These are phyloP conservation scores for Rhododendron vialii DNA, from an alignment of 148 eudicot species.

Conservation along the genomic window DNA sequence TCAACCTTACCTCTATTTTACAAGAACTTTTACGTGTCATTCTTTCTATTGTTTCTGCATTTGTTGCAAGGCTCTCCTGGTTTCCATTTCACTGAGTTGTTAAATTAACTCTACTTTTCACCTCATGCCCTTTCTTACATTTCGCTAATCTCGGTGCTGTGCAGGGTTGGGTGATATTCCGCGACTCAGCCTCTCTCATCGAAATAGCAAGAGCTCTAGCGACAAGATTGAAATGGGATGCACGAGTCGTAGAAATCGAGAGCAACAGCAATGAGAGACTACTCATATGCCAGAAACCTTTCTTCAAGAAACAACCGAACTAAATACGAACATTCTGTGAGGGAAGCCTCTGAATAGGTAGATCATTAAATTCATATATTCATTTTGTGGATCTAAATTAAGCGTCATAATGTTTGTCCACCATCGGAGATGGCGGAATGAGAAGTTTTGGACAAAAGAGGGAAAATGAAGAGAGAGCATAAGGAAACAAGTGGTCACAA, in stretches of 20 bases:
- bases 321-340: constrained; percentile 12
- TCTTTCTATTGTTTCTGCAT: neutral
- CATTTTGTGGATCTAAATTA: constrained; percentile 14
- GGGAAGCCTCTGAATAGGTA: neutral
- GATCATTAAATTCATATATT: constrained; percentile 31
- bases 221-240: constrained; percentile 85
- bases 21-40: neutral
- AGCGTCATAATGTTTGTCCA: constrained; percentile 19
- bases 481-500: constrained; percentile 13
- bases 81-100: neutral
- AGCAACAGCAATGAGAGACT: constrained; percentile 75
- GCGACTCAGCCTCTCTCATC: constrained; percentile 57
- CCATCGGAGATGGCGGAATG: constrained; percentile 5
- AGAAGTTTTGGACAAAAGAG: constrained; percentile 31
- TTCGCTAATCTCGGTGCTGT: constrained; percentile 16
- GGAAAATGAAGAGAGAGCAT: constrained; percentile 3
- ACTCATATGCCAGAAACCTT: constrained; percentile 91
- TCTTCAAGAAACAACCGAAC: constrained; percentile 61
- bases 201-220: constrained; percentile 69
- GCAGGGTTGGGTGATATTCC: constrained; percentile 95
- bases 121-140: neutral
- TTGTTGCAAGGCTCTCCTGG: neutral
- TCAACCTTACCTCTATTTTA: neutral
- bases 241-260: constrained; percentile 86
- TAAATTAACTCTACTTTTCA: neutral